phyloP scores from a whole-genome alignment of 495 filamentous ascomycete species.

The Emericellopsis terricola region DNA sequence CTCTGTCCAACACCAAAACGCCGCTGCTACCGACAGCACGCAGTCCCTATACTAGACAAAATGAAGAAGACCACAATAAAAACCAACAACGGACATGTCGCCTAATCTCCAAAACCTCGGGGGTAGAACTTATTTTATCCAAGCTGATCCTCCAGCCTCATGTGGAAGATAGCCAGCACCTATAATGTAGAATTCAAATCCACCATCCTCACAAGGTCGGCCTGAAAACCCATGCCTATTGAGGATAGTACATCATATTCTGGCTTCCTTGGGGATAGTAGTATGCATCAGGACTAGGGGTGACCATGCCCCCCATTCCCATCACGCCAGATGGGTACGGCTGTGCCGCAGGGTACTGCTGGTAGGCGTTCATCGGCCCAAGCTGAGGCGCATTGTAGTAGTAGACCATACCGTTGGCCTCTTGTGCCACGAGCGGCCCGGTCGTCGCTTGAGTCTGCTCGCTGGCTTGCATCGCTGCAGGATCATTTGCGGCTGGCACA shows the following conservation, averaged over 20 bases:
- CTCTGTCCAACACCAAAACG: too few species aligned
- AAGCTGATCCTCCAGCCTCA: too few species aligned
- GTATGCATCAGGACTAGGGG: slow-evolving; percentile 47
- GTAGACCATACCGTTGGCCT: slow-evolving; percentile 88
- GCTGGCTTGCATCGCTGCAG: slow-evolving; percentile 5
- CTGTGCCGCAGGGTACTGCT: slow-evolving; percentile 31
- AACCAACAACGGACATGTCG: too few species aligned
- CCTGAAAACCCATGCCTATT: too few species aligned
- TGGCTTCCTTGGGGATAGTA: slow-evolving; percentile 49
- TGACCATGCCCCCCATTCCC: slow-evolving; percentile 69
- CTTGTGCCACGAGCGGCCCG: slow-evolving; percentile 67
- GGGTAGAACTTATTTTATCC: too few species aligned
- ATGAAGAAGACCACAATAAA: too few species aligned
- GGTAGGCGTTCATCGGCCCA: slow-evolving; percentile 29
- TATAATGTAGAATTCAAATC: too few species aligned
- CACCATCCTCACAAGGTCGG: too few species aligned
- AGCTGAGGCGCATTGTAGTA: slow-evolving; percentile 73
- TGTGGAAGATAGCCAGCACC: neutral
- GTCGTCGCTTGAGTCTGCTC: slow-evolving; percentile 19
- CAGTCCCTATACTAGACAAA: too few species aligned
- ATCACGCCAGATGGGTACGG: slow-evolving; percentile 37
- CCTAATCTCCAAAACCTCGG: too few species aligned
- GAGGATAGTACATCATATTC: slow-evolving; percentile 49
- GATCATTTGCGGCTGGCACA: slow-evolving; percentile 24
- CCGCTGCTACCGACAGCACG: too few species aligned